These are phyloP conservation scores for Dimargaris xerosporica DNA, from an alignment of 192 early-diverging fungal genomes.

Conservation along the genomic window DNA sequence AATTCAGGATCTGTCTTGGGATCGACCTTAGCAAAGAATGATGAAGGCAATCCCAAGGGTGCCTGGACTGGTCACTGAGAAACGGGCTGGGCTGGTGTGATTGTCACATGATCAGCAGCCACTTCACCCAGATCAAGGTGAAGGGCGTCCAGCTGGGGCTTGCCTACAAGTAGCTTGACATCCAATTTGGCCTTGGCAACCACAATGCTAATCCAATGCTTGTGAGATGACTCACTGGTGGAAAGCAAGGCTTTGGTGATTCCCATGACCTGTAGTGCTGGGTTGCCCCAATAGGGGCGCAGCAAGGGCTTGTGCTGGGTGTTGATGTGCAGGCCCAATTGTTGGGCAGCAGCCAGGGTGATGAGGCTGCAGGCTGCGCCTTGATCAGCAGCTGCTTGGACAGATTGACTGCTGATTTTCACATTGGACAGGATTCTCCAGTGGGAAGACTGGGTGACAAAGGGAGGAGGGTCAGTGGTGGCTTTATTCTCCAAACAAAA, in stretches of 20 bases:
- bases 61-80: not conserved
- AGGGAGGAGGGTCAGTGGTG: not conserved
- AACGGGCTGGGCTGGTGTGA: not conserved
- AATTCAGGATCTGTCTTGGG: not conserved
- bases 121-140: not conserved
- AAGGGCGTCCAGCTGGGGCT: not conserved
- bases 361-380: not conserved
- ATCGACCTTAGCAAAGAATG: not conserved
- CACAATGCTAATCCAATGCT: not conserved
- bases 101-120: not conserved
- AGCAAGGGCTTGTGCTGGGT: not conserved
- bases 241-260: not conserved
- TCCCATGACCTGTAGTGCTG: not conserved
- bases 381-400: constrained; percentile 4
- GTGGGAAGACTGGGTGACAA: not conserved
- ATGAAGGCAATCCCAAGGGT: not conserved
- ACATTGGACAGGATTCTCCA: not conserved
- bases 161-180: not conserved
- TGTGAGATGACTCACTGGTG: not conserved
- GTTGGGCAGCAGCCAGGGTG: not conserved
- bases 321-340: not conserved
- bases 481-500: not conserved
- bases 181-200: not conserved
- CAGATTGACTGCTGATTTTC: not conserved
- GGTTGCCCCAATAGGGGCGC: not conserved